Evolutionary conservation across 1,284 basidiomycete species (phyloP), one percentile per base, ranked within the genome.

Genomic region (Apiotrichum gracile): DNA sequence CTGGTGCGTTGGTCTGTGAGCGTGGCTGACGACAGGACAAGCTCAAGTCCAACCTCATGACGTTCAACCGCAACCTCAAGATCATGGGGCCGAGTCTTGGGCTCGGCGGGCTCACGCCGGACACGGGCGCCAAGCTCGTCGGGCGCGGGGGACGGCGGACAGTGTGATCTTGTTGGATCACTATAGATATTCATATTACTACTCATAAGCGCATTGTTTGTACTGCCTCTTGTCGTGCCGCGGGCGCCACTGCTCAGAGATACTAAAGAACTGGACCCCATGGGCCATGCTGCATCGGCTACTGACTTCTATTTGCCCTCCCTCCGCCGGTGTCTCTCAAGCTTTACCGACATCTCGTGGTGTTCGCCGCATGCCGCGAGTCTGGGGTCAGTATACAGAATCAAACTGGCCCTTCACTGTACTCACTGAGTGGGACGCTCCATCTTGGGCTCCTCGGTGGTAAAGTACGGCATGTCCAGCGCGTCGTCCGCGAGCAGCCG

Each of bases 401-500:
- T 35, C 49, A n/a, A n/a, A n/a, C n/a, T n/a, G n/a, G n/a, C n/a
- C n/a, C n/a, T n/a, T n/a, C n/a, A n/a, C n/a, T n/a, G n/a, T n/a
- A 81, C 88, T 54, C 71, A 92, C 91, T 87, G 86, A 29, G 81
- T 76, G 5, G 96, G 96, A 47, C 81, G 79, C 62, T 84, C 81
- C 49, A 91, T 81, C 33, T 70, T 64, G 1, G 94, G 94, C 35
- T 81, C 78, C 72, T 96, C 91, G 38, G 81, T 76, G 39, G 76
- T 81, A 73, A 98, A 98, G 77, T 97, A 99, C 1, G 84, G 77
- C 44, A 85, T 79, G 40, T 83, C 77, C 56, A 98, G 80, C 5
- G 94, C 94, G 62, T 90, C 83, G 29, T 78, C 69, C 0, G 96
- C 93, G 2, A 83, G 85, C 27, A 85, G 80, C n/a, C 94, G 82